Percentiles rank a stretch among this genome's conserved stretches.
phyloP scores from a whole-genome alignment of 1,284 basidiomycete species.

The Heterobasidion annosum region DNA sequence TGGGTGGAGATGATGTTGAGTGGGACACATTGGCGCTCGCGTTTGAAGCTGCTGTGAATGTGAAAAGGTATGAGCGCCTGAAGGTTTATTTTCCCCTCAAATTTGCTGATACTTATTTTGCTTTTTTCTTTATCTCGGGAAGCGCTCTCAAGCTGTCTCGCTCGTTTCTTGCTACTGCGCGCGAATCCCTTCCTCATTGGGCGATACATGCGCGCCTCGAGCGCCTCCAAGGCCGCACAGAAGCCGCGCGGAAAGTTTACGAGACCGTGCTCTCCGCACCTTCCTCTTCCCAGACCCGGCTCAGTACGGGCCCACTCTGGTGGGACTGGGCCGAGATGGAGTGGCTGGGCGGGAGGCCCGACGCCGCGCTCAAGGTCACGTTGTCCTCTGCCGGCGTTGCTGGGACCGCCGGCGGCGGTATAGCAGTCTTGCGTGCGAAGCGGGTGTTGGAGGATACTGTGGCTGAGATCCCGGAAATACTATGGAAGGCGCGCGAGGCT shows the following conservation, averaged over 20 bases:
- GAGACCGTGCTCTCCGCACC: conserved; percentile 49
- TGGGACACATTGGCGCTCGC: conserved; percentile 61
- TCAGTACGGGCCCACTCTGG: conserved; percentile 53
- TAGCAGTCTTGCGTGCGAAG: conserved; percentile 49
- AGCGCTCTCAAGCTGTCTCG: conserved; percentile 75
- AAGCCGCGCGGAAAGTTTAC: conserved; percentile 81
- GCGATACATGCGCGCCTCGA: conserved; percentile 77
- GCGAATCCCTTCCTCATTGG: conserved; percentile 71
- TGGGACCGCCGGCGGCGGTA: conserved; percentile 30
- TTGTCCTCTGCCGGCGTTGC: conserved; percentile 44
- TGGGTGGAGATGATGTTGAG: conserved; percentile 34
- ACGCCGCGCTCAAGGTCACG: conserved; percentile 42
- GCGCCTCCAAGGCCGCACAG: conserved; percentile 55
- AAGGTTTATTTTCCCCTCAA: conserved; percentile 6
- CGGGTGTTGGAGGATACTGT: conserved; percentile 44
- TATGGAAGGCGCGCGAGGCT: conserved; percentile 47
- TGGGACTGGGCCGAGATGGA: conserved; percentile 90
- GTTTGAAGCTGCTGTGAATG: conserved; percentile 56
- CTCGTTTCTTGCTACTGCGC: conserved; percentile 50
- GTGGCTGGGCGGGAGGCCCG: conserved; percentile 53
- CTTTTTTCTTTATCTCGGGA: neutral
- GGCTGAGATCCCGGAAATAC: conserved; percentile 16
- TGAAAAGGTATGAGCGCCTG: conserved; percentile 45
- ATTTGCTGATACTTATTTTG: conserved; percentile 7
- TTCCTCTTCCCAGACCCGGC: conserved; percentile 22